A percentile compares a stretch with the other conserved stretches of the same genome.
Evolutionary conservation across 352 stramenopile species (phyloP).

Genomic region (Pythium graminicola): DNA sequence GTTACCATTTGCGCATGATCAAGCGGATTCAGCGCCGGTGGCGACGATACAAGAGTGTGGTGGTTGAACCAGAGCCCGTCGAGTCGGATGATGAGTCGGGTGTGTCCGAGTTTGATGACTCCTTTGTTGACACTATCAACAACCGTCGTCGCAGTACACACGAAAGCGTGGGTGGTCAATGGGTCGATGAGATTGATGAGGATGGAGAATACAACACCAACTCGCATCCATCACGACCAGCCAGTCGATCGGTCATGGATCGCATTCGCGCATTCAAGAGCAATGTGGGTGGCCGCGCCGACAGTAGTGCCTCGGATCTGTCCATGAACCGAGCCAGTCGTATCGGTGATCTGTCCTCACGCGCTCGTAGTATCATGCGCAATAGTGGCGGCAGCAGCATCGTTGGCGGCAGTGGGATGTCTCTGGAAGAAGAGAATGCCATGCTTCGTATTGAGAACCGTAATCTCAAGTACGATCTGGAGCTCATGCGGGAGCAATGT

Average conservation of each 20-base stretch:
- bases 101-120: slow-evolving; percentile 38
- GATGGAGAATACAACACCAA: slow-evolving; percentile 18
- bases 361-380: slow-evolving; percentile 63
- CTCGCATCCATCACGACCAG: slow-evolving; percentile 12
- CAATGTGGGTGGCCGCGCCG: slow-evolving; percentile 20
- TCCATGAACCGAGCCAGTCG: slow-evolving; percentile 34
- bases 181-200: slow-evolving; percentile 33
- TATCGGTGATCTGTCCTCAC: slow-evolving; percentile 63
- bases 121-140: slow-evolving; percentile 25
- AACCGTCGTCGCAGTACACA: slow-evolving; percentile 28
- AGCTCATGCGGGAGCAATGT: slow-evolving; percentile 86
- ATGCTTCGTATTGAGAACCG: slow-evolving; percentile 86
- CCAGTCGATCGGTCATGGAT: slow-evolving; percentile 41
- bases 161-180: slow-evolving; percentile 22
- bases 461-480: slow-evolving; percentile 82
- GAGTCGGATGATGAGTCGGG: slow-evolving; percentile 26
- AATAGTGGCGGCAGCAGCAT: slow-evolving; percentile 56
- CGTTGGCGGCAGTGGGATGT: slow-evolving; percentile 57
- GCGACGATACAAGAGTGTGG: slow-evolving; percentile 41
- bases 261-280: slow-evolving; percentile 61
- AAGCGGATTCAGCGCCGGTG: slow-evolving; percentile 68
- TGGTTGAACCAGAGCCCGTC: slow-evolving; percentile 18
- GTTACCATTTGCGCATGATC: slow-evolving; percentile 58
- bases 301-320: slow-evolving; percentile 19
- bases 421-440: slow-evolving; percentile 77